Base-by-base conservation (phyloP, 164 flowering plant species). In the Tetrastigma voinierianum region DNA sequence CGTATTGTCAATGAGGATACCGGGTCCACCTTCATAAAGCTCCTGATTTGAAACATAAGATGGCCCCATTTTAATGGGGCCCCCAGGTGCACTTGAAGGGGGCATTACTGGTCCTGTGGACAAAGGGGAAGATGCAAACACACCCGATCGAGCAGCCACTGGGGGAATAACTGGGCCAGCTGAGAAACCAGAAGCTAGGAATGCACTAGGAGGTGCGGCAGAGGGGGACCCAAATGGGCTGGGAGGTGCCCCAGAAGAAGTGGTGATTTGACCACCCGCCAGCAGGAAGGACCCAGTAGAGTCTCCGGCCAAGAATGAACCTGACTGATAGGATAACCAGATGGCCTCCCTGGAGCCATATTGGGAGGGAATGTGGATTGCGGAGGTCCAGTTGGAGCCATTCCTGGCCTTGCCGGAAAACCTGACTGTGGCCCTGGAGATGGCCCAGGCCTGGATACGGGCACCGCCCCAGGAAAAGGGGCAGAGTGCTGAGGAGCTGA, bases 11-110 rank as follows among this genome's bases (percentile, higher is more conserved):
- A 72, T 14, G 83, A 56, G 53, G 80, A 62, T 80, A 82, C 4
- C 74, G 83, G 84, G 80, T 2, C 76, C 84, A 57, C 77, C 72
- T 1, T 75, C 61, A n/a, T 75, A 64, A 47, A 23, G 71, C 40
- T 32, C 84, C 81, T n/a, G n/a, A 0, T 77, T 67, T 10, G 70
- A 72, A 71, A 58, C 65, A 67, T n/a, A 15, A 10, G 87, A 82
- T 3, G 92, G 96, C 14, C 96, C 96, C 77, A 87, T 90, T 54
- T 77, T 82, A 17, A 75, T 13, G 7, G 79, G 49, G 48, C 75
- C 76, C 62, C 72, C 74, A 8, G 66, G 73, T 2, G 68, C 59
- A 58, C 76, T 68, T 10, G 84, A 49, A 4, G 83, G 81, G 9
- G 87, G 86, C 9, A 66, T 63, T 52, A 43, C 56, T 14, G 74